Evolutionary conservation across 2,329 filamentous ascomycete species (phyloP).

Genomic region (Xylariales sp.): DNA sequence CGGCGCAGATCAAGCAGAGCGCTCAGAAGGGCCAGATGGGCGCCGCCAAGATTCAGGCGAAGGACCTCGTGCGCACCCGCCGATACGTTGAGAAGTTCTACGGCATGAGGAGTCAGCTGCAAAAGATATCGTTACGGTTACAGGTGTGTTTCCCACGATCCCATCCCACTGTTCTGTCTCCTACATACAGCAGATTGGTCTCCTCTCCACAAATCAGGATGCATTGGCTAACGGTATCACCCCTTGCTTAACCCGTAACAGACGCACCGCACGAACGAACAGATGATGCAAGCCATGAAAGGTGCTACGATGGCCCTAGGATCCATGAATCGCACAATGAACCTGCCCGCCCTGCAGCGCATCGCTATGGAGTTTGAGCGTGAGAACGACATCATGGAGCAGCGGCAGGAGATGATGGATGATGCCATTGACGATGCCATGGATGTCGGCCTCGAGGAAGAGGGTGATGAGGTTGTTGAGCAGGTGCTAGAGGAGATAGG

Average conservation of each 20-base stretch:
- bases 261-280: conserved; percentile 97
- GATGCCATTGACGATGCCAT: conserved; percentile 97
- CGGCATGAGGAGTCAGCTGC: conserved; percentile 92
- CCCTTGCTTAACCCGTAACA: conserved; percentile 27
- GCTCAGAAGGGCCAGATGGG: conserved; percentile 98
- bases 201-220: too few species aligned
- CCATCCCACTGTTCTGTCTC: not conserved
- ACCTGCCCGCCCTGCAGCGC: conserved; percentile 86
- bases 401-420: conserved; percentile 99
- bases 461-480: conserved; percentile 94
- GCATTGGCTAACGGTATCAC: not conserved
- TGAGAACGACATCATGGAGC: conserved; percentile 99
- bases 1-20: conserved; percentile 95
- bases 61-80: conserved; percentile 89
- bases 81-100: conserved; percentile 98
- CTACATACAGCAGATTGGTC: too few species aligned
- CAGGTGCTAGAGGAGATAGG: conserved; percentile 97
- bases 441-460: conserved; percentile 84
- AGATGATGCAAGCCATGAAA: conserved; percentile 99
- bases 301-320: conserved; percentile 88
- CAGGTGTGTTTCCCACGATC: conserved; percentile 55
- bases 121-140: conserved; percentile 91
- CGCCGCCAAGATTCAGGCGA: conserved; percentile 97
- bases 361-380: conserved; percentile 99
- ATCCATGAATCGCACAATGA: conserved; percentile 98